Evolutionary conservation across 805 yeast species (phyloP).

Genomic region (Yarrowia sp.): DNA sequence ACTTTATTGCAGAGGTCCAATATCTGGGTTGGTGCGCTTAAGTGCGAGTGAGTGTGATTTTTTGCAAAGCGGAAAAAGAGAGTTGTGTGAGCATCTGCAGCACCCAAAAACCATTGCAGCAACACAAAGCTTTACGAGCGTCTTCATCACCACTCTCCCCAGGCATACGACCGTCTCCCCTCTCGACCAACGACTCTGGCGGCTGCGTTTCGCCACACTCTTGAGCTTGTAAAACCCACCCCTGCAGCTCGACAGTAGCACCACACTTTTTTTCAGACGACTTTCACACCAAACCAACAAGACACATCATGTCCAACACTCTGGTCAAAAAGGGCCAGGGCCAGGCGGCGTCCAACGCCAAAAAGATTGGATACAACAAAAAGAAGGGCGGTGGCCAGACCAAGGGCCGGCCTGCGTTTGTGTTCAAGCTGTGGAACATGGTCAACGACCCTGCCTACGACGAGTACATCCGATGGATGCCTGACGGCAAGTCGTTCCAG

Average conservation of each 20-base stretch:
- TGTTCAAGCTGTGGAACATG: constrained; percentile 94
- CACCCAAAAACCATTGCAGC: constrained; percentile 28
- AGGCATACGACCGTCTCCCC: background rate
- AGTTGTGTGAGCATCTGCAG: constrained; percentile 23
- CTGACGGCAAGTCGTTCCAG: constrained; percentile 84
- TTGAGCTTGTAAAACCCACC: background rate
- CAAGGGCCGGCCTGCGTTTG: constrained; percentile 77
- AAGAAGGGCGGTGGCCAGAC: constrained; percentile 44
- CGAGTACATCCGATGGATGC: constrained; percentile 80
- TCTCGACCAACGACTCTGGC: too few species aligned
- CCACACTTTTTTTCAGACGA: background rate
- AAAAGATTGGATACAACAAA: constrained; percentile 40
- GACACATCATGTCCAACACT: constrained; percentile 27
- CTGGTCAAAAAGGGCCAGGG: constrained; percentile 38
- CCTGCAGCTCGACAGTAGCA: constrained; percentile 1
- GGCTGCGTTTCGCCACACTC: background rate
- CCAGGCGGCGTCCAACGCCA: constrained; percentile 31
- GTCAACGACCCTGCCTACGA: constrained; percentile 79
- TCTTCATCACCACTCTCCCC: constrained; percentile 4
- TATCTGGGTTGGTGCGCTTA: too few species aligned
- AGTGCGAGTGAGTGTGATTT: constrained; percentile 1
- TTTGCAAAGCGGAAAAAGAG: background rate
- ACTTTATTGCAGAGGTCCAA: background rate
- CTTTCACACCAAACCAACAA: too few species aligned
- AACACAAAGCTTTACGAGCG: constrained; percentile 8